Evolutionary conservation across 805 yeast species (phyloP), one percentile per base, ranked within the genome.

Genomic region (Candida nanaspora): DNA sequence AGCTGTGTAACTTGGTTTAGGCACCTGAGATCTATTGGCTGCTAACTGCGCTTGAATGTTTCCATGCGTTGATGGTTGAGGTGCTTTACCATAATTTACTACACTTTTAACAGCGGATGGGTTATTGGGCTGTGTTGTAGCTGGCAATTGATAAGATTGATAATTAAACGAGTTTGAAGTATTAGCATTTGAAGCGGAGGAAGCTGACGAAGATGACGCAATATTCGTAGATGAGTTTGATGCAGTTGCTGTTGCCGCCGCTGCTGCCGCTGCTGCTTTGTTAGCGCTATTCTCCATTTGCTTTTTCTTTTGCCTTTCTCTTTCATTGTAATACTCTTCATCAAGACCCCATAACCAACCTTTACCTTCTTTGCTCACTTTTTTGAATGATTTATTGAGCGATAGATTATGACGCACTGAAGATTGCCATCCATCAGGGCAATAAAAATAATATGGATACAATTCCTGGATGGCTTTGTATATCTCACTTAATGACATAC

Each of bases 351-450:
- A 91, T 25, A 86, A 65, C 94, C 95, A 89, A 42, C 95, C 96
- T 58, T 84, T 84, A n/a, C 94, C 93, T 51, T 85, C 93, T 45
- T 83, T 82, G 30, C 87, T 78, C 14, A 84, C 81, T 54, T 84
- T 84, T 40, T 77, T 71, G 65, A 91, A 93, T 6, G 91, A 80
- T 62, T 86, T 87, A 62, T 88, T 88, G 49, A 87, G 69, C 19
- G 91, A 82, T 31, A 93, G 68, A 52, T 88, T 89, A 63, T 93
- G 98, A 39, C 94, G 75, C 16, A 93, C 95, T 0, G 94, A 79
- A 55, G 86, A 82, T 64, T 93, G 98, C 98, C 98, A 93, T 3
- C 98, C 98, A 59, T 88, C 95, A 0, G 95, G 91, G 53, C 97
- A 89, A 62, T 86, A 91, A 52, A 81, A 76, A 63, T 86, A 93